Evolutionary conservation across 331 rosid species (phyloP).

Genomic region (Quercus phellos): DNA sequence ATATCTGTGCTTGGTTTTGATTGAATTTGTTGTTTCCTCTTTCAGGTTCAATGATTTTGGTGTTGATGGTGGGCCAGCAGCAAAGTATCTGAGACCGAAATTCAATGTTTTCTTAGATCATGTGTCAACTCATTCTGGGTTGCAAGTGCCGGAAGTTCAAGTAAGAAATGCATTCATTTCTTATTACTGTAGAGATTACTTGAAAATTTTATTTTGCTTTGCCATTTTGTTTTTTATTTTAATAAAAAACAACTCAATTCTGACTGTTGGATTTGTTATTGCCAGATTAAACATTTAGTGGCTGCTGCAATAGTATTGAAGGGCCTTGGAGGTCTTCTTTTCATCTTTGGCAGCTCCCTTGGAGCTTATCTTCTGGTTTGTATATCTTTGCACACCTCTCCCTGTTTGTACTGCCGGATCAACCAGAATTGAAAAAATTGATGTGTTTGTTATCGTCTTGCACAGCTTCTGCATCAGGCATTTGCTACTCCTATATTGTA

Average conservation of each 20-base stretch:
- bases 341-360: slow-evolving; percentile 49
- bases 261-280: slow-evolving; percentile 11
- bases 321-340: slow-evolving; percentile 54
- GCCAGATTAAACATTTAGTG: slow-evolving; percentile 46
- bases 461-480: slow-evolving; percentile 61
- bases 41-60: slow-evolving; percentile 59
- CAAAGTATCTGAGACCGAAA: slow-evolving; percentile 46
- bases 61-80: slow-evolving; percentile 56
- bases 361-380: slow-evolving; percentile 63
- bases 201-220: neutral
- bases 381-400: neutral
- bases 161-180: slow-evolving; percentile 28
- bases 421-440: neutral
- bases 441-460: neutral
- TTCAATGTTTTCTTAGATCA: slow-evolving; percentile 36
- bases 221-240: neutral
- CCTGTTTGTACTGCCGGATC: neutral
- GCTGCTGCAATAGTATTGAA: slow-evolving; percentile 48
- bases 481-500: slow-evolving; percentile 52
- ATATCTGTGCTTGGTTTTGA: neutral
- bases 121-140: slow-evolving; percentile 38
- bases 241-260: neutral
- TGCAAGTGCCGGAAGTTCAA: slow-evolving; percentile 41
- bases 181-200: neutral
- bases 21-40: neutral